Evolutionary conservation across 2,329 filamentous ascomycete genomes (phyloP).

Genomic region (Ascochyta clinopodiicola): DNA sequence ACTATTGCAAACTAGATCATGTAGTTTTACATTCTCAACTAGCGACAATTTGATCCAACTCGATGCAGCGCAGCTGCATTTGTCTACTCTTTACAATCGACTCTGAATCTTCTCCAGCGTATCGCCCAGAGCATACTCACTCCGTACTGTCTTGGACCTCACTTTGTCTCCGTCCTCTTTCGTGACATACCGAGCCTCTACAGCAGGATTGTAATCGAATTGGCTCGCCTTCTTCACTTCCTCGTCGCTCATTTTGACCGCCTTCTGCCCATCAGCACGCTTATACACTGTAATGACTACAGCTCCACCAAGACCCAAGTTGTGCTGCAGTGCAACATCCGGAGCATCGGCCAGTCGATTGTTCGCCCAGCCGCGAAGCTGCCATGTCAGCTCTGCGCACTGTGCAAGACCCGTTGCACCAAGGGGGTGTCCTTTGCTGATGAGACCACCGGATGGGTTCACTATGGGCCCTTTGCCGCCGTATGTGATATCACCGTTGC

Average conservation of each 20-base stretch:
- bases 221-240: slow-evolving; percentile 70
- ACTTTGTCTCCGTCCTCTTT: slow-evolving; percentile 71
- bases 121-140: slow-evolving; percentile 78
- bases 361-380: slow-evolving; percentile 93
- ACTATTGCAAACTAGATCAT: too few relatives aligned
- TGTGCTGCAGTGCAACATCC: slow-evolving; percentile 82
- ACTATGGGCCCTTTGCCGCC: slow-evolving; percentile 75
- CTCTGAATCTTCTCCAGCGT: slow-evolving; percentile 73
- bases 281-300: slow-evolving; percentile 89
- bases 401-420: slow-evolving; percentile 92
- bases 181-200: slow-evolving; percentile 87
- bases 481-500: slow-evolving; percentile 87
- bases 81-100: slow-evolving; percentile 58
- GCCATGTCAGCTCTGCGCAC: slow-evolving; percentile 94
- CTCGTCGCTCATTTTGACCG: slow-evolving; percentile 65
- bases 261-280: slow-evolving; percentile 76
- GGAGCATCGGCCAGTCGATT: slow-evolving; percentile 76
- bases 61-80: too few relatives aligned
- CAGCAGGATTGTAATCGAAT: slow-evolving; percentile 89
- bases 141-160: slow-evolving; percentile 70
- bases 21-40: too few relatives aligned
- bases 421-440: slow-evolving; percentile 92
- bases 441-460: slow-evolving; percentile 91
- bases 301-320: slow-evolving; percentile 87
- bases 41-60: too few relatives aligned